A percentile compares a stretch with the other conserved stretches of the same genome.
Conservation (phyloP, 129 eudicot genomes). For the Chrysanthemum makinoi region DNA sequence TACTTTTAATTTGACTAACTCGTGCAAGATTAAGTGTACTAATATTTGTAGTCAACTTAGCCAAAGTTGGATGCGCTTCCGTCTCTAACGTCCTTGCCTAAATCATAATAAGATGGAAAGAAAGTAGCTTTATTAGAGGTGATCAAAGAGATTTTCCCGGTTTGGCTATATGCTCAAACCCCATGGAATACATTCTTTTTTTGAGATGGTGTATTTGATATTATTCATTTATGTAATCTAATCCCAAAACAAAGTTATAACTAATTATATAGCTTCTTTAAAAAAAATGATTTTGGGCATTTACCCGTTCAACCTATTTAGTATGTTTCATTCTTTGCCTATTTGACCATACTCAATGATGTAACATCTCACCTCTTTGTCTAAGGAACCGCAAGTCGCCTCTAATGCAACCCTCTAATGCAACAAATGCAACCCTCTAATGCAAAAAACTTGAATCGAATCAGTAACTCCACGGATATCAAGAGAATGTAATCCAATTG, state of each 20-base stretch:
- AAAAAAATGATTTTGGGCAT: too few relatives aligned
- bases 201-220: too few relatives aligned
- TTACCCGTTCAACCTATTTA: too few relatives aligned
- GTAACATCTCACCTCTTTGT: conserved; percentile 49
- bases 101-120: conserved; percentile 20
- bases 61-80: conserved; percentile 96
- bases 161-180: too few relatives aligned
- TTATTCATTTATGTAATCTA: too few relatives aligned
- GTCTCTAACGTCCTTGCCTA: conserved; percentile 87
- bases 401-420: conserved; percentile 82
- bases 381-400: conserved; percentile 86
- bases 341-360: too few relatives aligned
- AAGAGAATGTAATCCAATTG: conserved; percentile 41
- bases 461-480: conserved; percentile 64
- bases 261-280: too few relatives aligned
- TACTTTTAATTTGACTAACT: conserved; percentile 93
- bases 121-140: background rate
- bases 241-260: too few relatives aligned
- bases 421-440: background rate
- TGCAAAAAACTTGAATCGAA: conserved; percentile 79
- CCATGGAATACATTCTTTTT: too few relatives aligned
- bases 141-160: background rate
- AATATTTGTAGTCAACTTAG: conserved; percentile 81
- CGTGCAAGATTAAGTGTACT: conserved; percentile 89
- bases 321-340: too few relatives aligned